phyloP scores from a whole-genome alignment of 192 early-diverging fungal genomes.

The Backusella macrospora region DNA sequence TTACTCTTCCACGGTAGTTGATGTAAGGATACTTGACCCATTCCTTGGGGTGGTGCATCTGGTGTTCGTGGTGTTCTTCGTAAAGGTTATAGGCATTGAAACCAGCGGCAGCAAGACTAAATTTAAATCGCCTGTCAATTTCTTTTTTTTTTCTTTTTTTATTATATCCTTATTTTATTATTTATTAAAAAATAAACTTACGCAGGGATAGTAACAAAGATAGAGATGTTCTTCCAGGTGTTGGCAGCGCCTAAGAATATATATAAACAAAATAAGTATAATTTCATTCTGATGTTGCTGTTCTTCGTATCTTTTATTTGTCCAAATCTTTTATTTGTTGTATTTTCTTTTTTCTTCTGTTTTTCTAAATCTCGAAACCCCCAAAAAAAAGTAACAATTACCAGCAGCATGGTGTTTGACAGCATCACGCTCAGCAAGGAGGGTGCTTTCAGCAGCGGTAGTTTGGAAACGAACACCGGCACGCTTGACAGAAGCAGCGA shows the following conservation, averaged over 20 bases:
- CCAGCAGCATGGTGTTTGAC: conserved; percentile 40
- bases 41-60: conserved; percentile 36
- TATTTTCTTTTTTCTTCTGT: not conserved
- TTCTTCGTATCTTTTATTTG: not conserved
- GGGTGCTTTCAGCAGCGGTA: conserved; percentile 11
- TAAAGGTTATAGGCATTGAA: conserved; percentile 45
- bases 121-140: not conserved
- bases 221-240: conserved; percentile 44
- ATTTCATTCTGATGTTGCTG: too few species aligned
- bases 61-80: conserved; percentile 33
- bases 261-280: not conserved
- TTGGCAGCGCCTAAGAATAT: conserved; percentile 32
- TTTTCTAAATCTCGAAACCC: not conserved
- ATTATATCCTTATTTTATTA: not conserved
- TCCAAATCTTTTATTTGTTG: not conserved
- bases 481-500: conserved; percentile 26
- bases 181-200: conserved; percentile 14
- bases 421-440: conserved; percentile 37
- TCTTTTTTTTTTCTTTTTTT: too few species aligned
- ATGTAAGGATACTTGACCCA: conserved; percentile 38
- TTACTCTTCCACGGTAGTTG: conserved; percentile 66
- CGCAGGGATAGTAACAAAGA: conserved; percentile 44
- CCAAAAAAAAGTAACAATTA: conserved; percentile 10
- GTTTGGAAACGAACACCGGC: conserved; percentile 37
- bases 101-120: conserved; percentile 37